Evolutionary conservation across 129 eudicot genomes (phyloP), one percentile per base, ranked within the genome.

Genomic region (Daucus carota): DNA sequence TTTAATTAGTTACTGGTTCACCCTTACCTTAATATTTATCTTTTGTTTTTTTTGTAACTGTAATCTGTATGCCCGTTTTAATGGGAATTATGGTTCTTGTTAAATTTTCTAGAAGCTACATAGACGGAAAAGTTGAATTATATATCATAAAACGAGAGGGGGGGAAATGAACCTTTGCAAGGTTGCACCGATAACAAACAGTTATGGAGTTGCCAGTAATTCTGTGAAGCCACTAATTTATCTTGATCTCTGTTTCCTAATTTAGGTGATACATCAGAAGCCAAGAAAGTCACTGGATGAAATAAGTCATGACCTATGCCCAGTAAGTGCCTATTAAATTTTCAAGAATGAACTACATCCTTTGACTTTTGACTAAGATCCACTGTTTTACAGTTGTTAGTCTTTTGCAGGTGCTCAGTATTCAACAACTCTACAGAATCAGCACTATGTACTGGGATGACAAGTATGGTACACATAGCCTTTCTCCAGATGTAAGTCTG

Each of bases 361-460:
- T 10, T 57, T 57, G 26, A 70, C 22, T 3, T 24, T 6, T n/a
- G 7, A 13, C 18, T 70, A 11, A 70, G 16, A 22, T 38, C 47
- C 10, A 17, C 17, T 38, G 28, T 18, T 26, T 17, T 3, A 70
- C 47, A 32, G 43, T 18, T 20, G 73, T 7, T 36, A 72, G 32
- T 72, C 67, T 81, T 57, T 60, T 38, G 42, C 87, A 94, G 98
- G 84, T 78, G 50, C 62, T 94, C 73, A 90, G 96, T 77, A 81
- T 84, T 81, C 97, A 89, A 38, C 98, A 94, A 80, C 96, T 91
- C 41, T 73, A 91, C 80, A 89, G 93, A 87, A 86, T 94, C 46
- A 91, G 97, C 78, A 91, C 89, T 31, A 80, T 89, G 75, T 89
- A 87, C 77, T 45, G 75, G 20, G 90, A 91, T 76, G 90, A 94